Conservation (phyloP, 1,284 basidiomycete species). For the Cryptococcus sp. region DNA sequence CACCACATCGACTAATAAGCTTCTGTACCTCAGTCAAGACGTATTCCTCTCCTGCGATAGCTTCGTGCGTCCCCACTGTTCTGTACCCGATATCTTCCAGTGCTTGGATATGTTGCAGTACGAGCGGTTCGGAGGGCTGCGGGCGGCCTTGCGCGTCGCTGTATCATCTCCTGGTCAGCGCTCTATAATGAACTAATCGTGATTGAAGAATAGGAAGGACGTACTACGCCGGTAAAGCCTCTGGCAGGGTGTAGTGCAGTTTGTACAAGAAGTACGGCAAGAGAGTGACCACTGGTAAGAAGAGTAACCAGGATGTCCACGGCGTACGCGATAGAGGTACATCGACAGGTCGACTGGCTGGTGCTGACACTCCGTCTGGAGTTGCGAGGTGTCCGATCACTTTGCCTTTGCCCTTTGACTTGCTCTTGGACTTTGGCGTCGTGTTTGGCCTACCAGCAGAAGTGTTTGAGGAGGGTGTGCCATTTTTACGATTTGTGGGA, state of each 20-base stretch:
- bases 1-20: conserved; percentile 65
- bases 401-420: too few relatives aligned
- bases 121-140: conserved; percentile 44
- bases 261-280: conserved; percentile 15
- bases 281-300: conserved; percentile 13
- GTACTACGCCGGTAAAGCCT: conserved; percentile 14
- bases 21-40: conserved; percentile 68
- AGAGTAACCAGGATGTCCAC: conserved; percentile 12
- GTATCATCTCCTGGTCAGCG: neutral
- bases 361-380: too few relatives aligned
- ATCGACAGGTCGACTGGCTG: too few relatives aligned
- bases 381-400: too few relatives aligned
- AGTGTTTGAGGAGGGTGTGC: too few relatives aligned
- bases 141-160: conserved; percentile 36
- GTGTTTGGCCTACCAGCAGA: too few relatives aligned
- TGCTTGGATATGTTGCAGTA: conserved; percentile 44
- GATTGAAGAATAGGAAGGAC: neutral
- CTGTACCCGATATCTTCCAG: conserved; percentile 83
- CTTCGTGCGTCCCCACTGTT: conserved; percentile 87
- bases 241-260: conserved; percentile 20
- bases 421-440: too few relatives aligned
- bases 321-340: neutral
- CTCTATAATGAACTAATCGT: neutral
- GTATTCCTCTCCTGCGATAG: conserved; percentile 82
- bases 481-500: too few relatives aligned